A percentile compares a stretch with the other conserved stretches of the same genome.
These are phyloP conservation scores for Marvania coccoides DNA, from an alignment of 139 green algal species.

Conservation along the genomic window DNA sequence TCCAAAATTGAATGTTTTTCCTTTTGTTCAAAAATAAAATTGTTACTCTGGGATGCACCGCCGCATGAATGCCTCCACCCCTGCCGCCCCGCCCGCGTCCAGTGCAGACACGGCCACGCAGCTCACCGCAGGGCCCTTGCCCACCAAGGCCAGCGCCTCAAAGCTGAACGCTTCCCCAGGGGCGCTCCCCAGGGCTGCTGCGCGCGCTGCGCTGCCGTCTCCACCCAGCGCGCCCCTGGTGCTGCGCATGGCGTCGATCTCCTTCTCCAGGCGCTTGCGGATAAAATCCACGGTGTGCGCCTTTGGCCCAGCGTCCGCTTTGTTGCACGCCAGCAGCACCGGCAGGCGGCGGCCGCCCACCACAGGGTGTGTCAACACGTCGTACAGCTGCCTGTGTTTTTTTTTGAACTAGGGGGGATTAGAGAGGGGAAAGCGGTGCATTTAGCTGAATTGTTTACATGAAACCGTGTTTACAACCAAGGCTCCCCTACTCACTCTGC, in stretches of 20 bases:
- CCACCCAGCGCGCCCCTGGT: constrained; percentile 39
- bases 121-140: constrained; percentile 1
- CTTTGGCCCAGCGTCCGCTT: constrained; percentile 71
- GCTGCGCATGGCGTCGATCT: constrained; percentile 73
- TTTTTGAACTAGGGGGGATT: too few species aligned
- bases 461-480: background rate
- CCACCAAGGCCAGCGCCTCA: constrained; percentile 2
- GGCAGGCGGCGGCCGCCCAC: constrained; percentile 52
- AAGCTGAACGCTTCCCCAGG: constrained; percentile 20
- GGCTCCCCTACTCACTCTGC: constrained; percentile 33
- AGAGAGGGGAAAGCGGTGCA: too few species aligned
- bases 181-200: background rate
- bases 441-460: background rate
- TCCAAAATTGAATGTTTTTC: too few species aligned
- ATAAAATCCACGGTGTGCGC: constrained; percentile 87
- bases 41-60: constrained; percentile 10
- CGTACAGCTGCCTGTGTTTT: constrained; percentile 36
- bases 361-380: constrained; percentile 45
- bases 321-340: constrained; percentile 90
- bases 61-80: constrained; percentile 19
- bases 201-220: background rate
- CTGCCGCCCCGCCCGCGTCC: constrained; percentile 16
- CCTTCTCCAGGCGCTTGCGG: constrained; percentile 74
- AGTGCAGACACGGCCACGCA: constrained; percentile 7
- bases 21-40: too few species aligned